Base-by-base conservation (phyloP, 2,329 filamentous ascomycete species). In the Seiridium unicorne region DNA sequence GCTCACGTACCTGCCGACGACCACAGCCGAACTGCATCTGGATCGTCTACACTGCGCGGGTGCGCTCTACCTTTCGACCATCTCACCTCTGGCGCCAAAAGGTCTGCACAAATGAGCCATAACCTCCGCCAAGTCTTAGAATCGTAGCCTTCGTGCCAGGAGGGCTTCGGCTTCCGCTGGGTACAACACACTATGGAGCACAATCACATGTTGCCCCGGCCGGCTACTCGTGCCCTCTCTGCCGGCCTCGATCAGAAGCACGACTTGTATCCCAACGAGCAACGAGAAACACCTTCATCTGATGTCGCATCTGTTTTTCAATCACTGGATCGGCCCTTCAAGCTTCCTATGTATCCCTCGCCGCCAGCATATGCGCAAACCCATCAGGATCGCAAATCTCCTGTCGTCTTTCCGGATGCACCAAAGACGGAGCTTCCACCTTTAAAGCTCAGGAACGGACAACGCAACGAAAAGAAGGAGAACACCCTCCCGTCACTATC, bases 171-270 rank as follows among this genome's bases (percentile, higher is more conserved):
- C 58, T 59, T 59, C 60, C 53, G 44, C 31, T 36, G 40, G 51
- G 49, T 54, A 55, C 35, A 58, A 44, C 49, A 59, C 62, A 60
- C 58, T 36, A 72, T 69, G 68, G 77, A 78, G 73, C 73, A 74
- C 63, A 76, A 76, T 80, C 79, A 80, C 77, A 80, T 81, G 78
- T 73, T 78, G 66, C 68, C 71, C 58, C 68, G 68, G 61, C 70
- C 62, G 63, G 67, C 67, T 65, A 68, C 64, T 59, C 66, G 65
- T 61, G 64, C 70, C 59, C 44, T 51, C 47, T 49, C 57, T 46
- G 47, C 63, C 63, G 58, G 62, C 8, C 56, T 36, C 46, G 58
- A 63, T 51, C 62, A 62, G 55, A 59, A 64, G 57, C 60, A 55
- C 55, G 54, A 51, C 38, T 36, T 38, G 26, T 58, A 66, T n/a